Evolutionary conservation across 768 basidiomycete genomes (phyloP).

Genomic region (Butyriboletus loyo): DNA sequence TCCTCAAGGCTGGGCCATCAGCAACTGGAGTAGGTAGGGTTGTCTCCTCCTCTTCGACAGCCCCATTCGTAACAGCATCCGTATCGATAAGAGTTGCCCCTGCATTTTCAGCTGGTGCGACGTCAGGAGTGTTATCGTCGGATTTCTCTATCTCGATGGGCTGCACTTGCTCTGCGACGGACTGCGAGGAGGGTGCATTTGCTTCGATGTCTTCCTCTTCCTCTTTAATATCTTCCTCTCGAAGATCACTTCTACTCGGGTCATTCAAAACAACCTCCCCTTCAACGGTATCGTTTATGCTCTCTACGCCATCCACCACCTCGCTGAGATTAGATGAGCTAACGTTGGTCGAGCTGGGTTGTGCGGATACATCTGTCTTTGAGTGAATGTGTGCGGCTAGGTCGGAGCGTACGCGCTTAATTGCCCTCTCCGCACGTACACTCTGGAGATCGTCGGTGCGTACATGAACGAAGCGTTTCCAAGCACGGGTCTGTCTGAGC

Average conservation of each 20-base stretch:
- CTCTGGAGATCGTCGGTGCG: slow-evolving; percentile 88
- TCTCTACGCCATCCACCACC: slow-evolving; percentile 31
- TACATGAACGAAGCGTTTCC: slow-evolving; percentile 85
- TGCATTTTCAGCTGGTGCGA: slow-evolving; percentile 5
- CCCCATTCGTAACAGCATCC: slow-evolving; percentile 19
- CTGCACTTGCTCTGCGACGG: slow-evolving; percentile 8
- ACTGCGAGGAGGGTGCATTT: background rate
- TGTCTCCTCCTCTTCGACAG: slow-evolving; percentile 29
- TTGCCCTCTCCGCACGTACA: slow-evolving; percentile 79
- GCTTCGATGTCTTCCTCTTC: slow-evolving; percentile 26
- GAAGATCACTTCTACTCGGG: slow-evolving; percentile 12
- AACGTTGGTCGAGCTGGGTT: slow-evolving; percentile 20
- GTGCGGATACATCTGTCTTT: slow-evolving; percentile 27
- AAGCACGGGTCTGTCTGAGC: slow-evolving; percentile 63
- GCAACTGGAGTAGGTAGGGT: slow-evolving; percentile 39
- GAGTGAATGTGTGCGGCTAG: slow-evolving; percentile 65
- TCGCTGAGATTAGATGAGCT: slow-evolving; percentile 34
- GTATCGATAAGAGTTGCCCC: slow-evolving; percentile 18
- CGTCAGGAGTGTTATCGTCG: slow-evolving; percentile 18
- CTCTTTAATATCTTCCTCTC: slow-evolving; percentile 25
- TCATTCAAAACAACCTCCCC: slow-evolving; percentile 20
- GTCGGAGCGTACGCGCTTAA: slow-evolving; percentile 85
- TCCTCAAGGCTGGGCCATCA: slow-evolving; percentile 39
- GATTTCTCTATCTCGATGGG: slow-evolving; percentile 23
- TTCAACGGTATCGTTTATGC: slow-evolving; percentile 26